Percentiles rank a stretch among this genome's conserved stretches.
phyloP scores from a whole-genome alignment of 208 protist species.

The Leishmania arabica region DNA sequence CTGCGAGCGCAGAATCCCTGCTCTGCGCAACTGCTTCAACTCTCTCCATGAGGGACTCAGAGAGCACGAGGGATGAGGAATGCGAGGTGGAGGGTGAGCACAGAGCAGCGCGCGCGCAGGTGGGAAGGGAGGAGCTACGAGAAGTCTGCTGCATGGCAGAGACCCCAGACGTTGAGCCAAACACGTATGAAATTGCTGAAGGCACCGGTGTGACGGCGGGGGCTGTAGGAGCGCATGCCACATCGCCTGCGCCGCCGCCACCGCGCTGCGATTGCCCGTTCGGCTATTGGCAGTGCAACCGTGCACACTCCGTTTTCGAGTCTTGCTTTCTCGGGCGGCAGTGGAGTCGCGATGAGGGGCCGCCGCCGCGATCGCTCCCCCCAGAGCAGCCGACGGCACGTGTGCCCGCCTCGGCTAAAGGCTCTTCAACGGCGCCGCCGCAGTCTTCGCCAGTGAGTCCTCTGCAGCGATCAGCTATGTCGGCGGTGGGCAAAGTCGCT shows the following conservation, averaged over 20 bases:
- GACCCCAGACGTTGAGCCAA: constrained; percentile 12
- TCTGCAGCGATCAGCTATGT: neutral
- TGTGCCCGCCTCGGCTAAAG: neutral
- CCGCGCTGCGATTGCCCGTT: constrained; percentile 41
- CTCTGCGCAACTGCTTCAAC: neutral
- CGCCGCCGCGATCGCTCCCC: neutral
- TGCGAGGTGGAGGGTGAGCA: neutral
- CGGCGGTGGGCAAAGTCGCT: neutral
- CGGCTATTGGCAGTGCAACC: constrained; percentile 59
- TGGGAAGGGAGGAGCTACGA: neutral
- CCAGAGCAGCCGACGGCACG: neutral
- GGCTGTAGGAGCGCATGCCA: neutral
- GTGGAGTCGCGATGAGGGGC: constrained; percentile 34
- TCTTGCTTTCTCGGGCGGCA: constrained; percentile 55
- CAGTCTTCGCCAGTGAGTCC: neutral
- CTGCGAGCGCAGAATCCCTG: neutral
- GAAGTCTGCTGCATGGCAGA: neutral
- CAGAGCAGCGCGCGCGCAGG: neutral
- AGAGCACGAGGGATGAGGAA: neutral
- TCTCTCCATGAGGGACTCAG: neutral
- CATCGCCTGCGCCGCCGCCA: neutral
- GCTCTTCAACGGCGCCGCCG: neutral
- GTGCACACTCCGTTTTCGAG: constrained; percentile 66
- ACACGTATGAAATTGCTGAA: neutral
- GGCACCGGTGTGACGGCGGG: neutral